Percentiles rank a stretch among this genome's conserved stretches.
Conservation (phyloP, 2,329 filamentous ascomycete genomes). For the Penicillium freii region DNA sequence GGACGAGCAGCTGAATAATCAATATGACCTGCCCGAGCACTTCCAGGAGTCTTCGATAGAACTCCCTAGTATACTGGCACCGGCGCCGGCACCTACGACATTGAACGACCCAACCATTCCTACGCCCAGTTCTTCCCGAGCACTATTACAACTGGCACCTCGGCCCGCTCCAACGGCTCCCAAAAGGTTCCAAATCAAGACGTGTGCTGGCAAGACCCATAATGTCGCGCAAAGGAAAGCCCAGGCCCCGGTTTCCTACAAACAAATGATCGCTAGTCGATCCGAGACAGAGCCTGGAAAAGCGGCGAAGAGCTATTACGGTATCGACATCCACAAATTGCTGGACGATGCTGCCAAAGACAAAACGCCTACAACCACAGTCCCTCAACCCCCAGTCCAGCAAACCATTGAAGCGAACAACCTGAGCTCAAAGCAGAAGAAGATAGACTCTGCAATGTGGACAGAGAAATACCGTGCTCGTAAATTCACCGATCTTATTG, state of each 20-base stretch:
- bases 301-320: constrained; percentile 72
- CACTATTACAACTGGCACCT: constrained; percentile 10
- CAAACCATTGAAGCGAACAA: constrained; percentile 34
- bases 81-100: constrained; percentile 1
- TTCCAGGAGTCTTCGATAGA: constrained; percentile 15
- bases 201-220: constrained; percentile 50
- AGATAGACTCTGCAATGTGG: constrained; percentile 62
- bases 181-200: constrained; percentile 41
- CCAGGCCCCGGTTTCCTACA: constrained; percentile 46
- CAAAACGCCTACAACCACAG: constrained; percentile 26
- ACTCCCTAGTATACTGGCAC: constrained; percentile 15
- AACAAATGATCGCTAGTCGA: constrained; percentile 54
- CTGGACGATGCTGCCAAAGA: constrained; percentile 69
- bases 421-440: constrained; percentile 27
- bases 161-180: constrained; percentile 14
- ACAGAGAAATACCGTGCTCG: constrained; percentile 95
- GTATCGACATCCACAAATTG: constrained; percentile 83
- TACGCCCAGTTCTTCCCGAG: constrained; percentile 1
- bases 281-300: constrained; percentile 52
- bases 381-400: constrained; percentile 23
- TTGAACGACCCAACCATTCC: not conserved
- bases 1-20: constrained; percentile 31
- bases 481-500: constrained; percentile 88
- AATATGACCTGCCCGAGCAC: constrained; percentile 32
- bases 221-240: constrained; percentile 42